These are phyloP conservation scores for Gossypium australe DNA, from an alignment of 345 rosid species.

Conservation along the genomic window DNA sequence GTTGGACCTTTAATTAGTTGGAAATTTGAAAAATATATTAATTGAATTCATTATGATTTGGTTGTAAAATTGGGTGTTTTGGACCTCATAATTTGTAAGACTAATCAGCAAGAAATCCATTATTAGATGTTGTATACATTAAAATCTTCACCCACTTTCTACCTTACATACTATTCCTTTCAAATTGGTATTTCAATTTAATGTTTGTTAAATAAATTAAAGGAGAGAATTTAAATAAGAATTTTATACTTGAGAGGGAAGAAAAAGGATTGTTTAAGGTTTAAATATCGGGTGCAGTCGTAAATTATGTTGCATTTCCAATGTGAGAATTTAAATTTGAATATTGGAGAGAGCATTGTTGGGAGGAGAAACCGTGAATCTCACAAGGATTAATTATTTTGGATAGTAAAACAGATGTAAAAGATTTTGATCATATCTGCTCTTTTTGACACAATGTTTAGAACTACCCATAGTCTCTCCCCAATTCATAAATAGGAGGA, in stretches of 20 bases:
- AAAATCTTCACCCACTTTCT: neutral
- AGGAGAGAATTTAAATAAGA: neutral
- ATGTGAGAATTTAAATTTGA: no score
- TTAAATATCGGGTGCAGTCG: no score
- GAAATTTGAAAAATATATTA: neutral
- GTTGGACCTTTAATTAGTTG: neutral
- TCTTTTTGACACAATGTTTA: no score
- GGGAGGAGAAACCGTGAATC: no score
- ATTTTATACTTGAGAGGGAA: neutral
- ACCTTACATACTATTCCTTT: neutral
- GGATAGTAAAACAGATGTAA: no score
- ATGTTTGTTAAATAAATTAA: no score
- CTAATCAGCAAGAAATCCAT: neutral
- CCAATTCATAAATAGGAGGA: no score
- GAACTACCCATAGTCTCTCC: accelerated
- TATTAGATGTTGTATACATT: neutral
- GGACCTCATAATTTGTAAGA: neutral
- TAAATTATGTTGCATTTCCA: no score
- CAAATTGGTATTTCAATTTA: neutral
- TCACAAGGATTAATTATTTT: no score
- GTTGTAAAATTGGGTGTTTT: neutral
- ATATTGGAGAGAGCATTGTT: no score
- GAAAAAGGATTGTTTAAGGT: neutral
- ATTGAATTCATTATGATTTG: neutral
- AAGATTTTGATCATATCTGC: no score